Base-by-base conservation (phyloP, 768 basidiomycete genomes). In the Xerocomellus intermedius region DNA sequence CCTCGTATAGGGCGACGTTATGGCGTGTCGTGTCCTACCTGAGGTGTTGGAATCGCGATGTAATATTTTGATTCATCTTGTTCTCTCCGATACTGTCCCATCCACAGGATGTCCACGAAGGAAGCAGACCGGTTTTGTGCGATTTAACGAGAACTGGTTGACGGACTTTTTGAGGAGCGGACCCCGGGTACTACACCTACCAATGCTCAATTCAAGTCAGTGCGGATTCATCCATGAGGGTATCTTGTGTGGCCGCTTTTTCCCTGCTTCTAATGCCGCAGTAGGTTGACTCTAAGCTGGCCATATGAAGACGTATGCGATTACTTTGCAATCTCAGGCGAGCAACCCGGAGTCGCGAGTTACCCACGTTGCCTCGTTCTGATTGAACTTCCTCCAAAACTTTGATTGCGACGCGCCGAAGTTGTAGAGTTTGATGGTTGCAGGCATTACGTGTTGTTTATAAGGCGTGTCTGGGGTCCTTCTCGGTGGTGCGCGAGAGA, bases 91-190 rank as follows among this genome's bases (percentile, higher is more conserved):
- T 39, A 46, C 46, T 55, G 37, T 51, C 60, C 54, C 41, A 63
- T 55, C 48, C 36, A 56, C 61, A 55, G 61, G 55, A 37, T 42
- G 26, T 41, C 37, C 32, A 22, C 37, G 32, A 51, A 54, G 24
- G 37, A 50, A 50, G 19, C 19, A 50, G 42, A 54, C 17, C 9
- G 30, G 47, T n/a, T 14, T 19, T 57, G 46, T 24, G 30, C 22
- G 50, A 48, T 42, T 57, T 50, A 53, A 69, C 62, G 55, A n/a
- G 52, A 57, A 77, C 72, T 77, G 73, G 77, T 78, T 76, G 76
- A 66, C 72, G 73, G 55, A 46, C 49, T 63, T 47, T 60, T 63
- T 35, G 48, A 54, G 50, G 38, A 33, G 33, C 17, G 42, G 61
- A 67, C 66, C 63, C 64, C 53, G 26, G 55, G 35, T 50, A 58